Base-by-base conservation (phyloP, 2,329 filamentous ascomycete species). In the Chaetomium globosum region DNA sequence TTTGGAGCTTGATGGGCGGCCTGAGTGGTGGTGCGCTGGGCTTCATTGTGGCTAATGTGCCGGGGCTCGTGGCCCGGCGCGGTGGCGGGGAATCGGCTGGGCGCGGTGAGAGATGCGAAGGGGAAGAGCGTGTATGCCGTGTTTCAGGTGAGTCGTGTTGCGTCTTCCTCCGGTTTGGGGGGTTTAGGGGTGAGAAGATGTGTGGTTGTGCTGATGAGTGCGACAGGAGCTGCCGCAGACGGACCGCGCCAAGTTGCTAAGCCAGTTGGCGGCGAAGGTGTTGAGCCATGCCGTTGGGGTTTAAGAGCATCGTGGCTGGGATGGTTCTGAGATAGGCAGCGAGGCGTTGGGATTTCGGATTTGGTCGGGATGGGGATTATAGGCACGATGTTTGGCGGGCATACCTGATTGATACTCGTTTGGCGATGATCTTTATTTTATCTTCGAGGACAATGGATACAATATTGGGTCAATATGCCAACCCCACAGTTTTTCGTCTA, bases 71-170 rank as follows among this genome's bases (percentile, higher is more conserved):
- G 46, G 94, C 94, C 94, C 0, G 95, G 95, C 2, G 92, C 92
- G 2, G 93, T 97, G 2, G 94, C 93, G 0, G 95, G 95, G 12
- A 98, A 97, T 78, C 81, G 93, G 59, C 79, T 98, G n/a, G 95
- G 95, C 0, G 91, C 92, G 7, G 86, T 99, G 23, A 83, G 95
- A 64, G 95, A 99, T 79, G 87, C 90, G 36, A 93, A 88, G 78
- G 93, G 93, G 26, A 98, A 97, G 87, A 96, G 92, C 74, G 95
- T 99, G 6, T 98, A 96, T 77, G 83, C 88, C 31, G 95, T 97
- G 19, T 98, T 94, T 76, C 87, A 85, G 79, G 82, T 82, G 72
- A 77, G 77, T 74, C 55, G 66, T 28, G 51, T 9, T 21, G 26
- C 26, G 26, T 26, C 26, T 26, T 26, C 26, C 26, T 26, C 26